Percentiles rank a stretch among this genome's conserved stretches.
These are phyloP conservation scores for Tetracentron sinense DNA, from an alignment of 164 flowering plant species.

Conservation along the genomic window DNA sequence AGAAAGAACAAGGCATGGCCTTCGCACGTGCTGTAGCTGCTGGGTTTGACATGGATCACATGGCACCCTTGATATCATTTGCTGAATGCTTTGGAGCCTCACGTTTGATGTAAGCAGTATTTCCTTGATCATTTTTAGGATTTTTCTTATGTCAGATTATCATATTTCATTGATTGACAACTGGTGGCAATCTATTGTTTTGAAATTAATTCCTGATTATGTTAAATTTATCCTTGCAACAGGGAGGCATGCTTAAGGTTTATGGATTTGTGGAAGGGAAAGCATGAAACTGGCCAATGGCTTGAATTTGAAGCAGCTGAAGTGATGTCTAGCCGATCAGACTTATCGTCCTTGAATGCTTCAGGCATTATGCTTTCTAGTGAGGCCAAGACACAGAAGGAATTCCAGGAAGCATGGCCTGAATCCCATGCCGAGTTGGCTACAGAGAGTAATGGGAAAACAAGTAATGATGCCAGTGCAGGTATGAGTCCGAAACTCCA, in stretches of 20 bases:
- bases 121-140: background rate
- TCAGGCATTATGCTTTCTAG: slow-evolving; percentile 53
- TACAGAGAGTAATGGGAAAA: slow-evolving; percentile 39
- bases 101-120: slow-evolving; percentile 66
- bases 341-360: slow-evolving; percentile 46
- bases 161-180: background rate
- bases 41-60: slow-evolving; percentile 83
- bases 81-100: slow-evolving; percentile 89
- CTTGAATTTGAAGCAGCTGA: slow-evolving; percentile 80
- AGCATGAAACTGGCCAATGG: slow-evolving; percentile 97
- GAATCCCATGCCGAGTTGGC: slow-evolving; percentile 28
- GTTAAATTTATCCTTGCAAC: slow-evolving; percentile 20
- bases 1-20: slow-evolving; percentile 99
- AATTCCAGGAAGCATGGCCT: slow-evolving; percentile 22
- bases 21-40: slow-evolving; percentile 99
- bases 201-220: slow-evolving; percentile 1
- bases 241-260: slow-evolving; percentile 87
- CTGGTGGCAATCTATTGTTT: background rate
- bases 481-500: slow-evolving; percentile 29
- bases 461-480: slow-evolving; percentile 25
- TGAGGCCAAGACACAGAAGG: slow-evolving; percentile 31
- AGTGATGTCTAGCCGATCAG: slow-evolving; percentile 44
- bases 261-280: slow-evolving; percentile 74
- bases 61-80: slow-evolving; percentile 69
- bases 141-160: background rate